Percentiles rank a stretch among this genome's conserved stretches.
Conservation (phyloP, 805 yeast genomes). For the Saccharomycopsis synnaedendra region DNA sequence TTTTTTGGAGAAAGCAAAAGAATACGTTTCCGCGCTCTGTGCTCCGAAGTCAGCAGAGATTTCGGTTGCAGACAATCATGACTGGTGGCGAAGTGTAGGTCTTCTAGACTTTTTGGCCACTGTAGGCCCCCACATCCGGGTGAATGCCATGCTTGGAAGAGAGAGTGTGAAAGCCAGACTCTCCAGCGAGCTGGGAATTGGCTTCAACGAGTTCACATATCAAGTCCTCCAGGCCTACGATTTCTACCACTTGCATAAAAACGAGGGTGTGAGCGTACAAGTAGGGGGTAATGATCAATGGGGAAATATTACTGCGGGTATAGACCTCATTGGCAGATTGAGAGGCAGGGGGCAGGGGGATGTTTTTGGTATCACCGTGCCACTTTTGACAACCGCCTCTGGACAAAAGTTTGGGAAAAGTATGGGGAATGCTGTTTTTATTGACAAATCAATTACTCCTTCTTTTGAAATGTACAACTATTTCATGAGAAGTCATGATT, state of each 20-base stretch:
- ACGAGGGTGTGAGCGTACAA: conserved; percentile 55
- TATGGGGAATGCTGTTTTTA: conserved; percentile 92
- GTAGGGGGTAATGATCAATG: conserved; percentile 97
- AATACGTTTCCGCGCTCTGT: conserved; percentile 46
- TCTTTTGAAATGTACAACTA: conserved; percentile 80
- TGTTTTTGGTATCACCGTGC: conserved; percentile 73
- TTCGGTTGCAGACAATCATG: conserved; percentile 47
- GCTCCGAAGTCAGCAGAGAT: conserved; percentile 23
- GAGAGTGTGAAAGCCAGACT: conserved; percentile 78
- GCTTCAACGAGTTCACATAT: conserved; percentile 89
- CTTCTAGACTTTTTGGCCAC: conserved; percentile 68
- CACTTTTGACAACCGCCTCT: conserved; percentile 72
- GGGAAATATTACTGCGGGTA: conserved; percentile 96
- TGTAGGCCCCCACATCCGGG: conserved; percentile 70
- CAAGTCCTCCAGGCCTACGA: conserved; percentile 92
- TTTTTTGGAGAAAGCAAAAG: conserved; percentile 52
- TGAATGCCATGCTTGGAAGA: conserved; percentile 78
- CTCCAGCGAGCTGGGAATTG: conserved; percentile 61
- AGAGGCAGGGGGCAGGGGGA: conserved; percentile 1
- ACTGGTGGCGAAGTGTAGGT: conserved; percentile 78
- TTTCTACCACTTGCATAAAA: conserved; percentile 65
- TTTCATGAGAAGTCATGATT: conserved; percentile 71
- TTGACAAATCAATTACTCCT: conserved; percentile 62
- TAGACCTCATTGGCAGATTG: conserved; percentile 68
- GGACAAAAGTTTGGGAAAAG: conserved; percentile 96